These are phyloP conservation scores for Hypoxylon sp. DNA, from an alignment of 2,329 filamentous ascomycete genomes.

Conservation along the genomic window DNA sequence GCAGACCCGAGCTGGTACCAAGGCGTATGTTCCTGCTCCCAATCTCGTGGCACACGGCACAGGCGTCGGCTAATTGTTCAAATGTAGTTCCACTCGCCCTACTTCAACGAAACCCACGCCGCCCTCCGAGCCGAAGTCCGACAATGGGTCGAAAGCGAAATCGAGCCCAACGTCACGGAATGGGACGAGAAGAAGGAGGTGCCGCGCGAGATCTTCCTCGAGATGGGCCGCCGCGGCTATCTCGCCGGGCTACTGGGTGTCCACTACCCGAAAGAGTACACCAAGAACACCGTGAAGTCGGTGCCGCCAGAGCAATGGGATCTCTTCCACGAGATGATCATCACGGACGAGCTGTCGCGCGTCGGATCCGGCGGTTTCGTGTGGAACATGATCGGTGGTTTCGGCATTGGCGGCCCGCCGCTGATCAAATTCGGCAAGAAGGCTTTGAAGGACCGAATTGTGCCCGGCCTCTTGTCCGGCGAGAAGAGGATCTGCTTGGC, in stretches of 20 bases:
- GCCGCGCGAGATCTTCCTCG: constrained; percentile 90
- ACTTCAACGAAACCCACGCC: constrained; percentile 95
- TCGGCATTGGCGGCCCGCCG: constrained; percentile 93
- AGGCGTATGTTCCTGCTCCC: constrained; percentile 73
- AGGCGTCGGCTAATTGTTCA: constrained; percentile 23
- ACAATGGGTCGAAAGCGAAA: constrained; percentile 89
- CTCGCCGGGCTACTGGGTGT: constrained; percentile 91
- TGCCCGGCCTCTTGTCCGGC: constrained; percentile 88
- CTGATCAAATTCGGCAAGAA: constrained; percentile 93
- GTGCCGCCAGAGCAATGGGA: constrained; percentile 94
- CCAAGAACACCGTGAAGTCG: constrained; percentile 78
- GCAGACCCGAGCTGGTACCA: constrained; percentile 96
- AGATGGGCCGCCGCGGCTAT: constrained; percentile 94
- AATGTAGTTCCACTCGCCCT: constrained; percentile 91
- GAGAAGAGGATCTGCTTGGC: constrained; percentile 98
- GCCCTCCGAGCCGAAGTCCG: constrained; percentile 92
- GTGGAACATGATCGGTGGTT: constrained; percentile 98
- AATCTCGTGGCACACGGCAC: neutral
- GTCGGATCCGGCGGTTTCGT: constrained; percentile 92
- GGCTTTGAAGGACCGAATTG: constrained; percentile 85
- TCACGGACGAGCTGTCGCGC: constrained; percentile 95
- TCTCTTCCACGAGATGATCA: constrained; percentile 95
- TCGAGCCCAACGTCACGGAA: constrained; percentile 92
- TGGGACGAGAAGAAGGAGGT: constrained; percentile 98
- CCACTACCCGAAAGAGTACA: constrained; percentile 83